Conservation (phyloP, 306 rosid genomes). For the Cicer chorassanicum region DNA sequence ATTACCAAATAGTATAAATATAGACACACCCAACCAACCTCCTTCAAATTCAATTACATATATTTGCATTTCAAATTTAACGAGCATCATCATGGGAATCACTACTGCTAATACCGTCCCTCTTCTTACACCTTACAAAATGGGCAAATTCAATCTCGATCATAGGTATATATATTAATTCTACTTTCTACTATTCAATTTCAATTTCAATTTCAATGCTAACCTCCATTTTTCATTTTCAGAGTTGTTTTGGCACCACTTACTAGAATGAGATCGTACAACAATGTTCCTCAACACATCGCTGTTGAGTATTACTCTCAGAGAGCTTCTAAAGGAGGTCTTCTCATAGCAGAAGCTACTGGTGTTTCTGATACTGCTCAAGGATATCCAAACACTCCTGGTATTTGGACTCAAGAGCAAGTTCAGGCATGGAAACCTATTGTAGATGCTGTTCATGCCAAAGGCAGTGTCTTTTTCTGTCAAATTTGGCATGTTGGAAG, state of each 20-base stretch:
- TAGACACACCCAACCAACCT: neutral
- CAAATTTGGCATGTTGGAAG: conserved; percentile 67
- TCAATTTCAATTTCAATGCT: neutral
- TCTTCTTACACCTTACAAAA: conserved; percentile 46
- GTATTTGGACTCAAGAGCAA: conserved; percentile 63
- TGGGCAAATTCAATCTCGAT: conserved; percentile 41
- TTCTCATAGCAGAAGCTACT: conserved; percentile 40
- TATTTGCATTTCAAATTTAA: neutral
- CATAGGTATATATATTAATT: conserved; percentile 27
- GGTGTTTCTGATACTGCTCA: conserved; percentile 48
- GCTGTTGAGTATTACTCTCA: conserved; percentile 25
- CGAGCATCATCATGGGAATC: no score
- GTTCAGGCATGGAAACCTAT: conserved; percentile 61
- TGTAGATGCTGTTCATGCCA: conserved; percentile 63
- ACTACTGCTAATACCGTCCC: neutral
- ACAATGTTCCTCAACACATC: conserved; percentile 31
- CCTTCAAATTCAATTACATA: neutral
- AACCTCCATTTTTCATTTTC: neutral
- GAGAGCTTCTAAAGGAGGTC: conserved; percentile 20
- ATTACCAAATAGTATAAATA: neutral
- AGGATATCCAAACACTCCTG: conserved; percentile 52
- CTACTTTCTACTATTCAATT: neutral
- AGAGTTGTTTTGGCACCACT: conserved; percentile 38
- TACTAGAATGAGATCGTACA: conserved; percentile 11
- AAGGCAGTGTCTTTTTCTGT: conserved; percentile 59